Evolutionary conservation across 2,329 filamentous ascomycete species (phyloP).

Genomic region (Davidsoniella australis): DNA sequence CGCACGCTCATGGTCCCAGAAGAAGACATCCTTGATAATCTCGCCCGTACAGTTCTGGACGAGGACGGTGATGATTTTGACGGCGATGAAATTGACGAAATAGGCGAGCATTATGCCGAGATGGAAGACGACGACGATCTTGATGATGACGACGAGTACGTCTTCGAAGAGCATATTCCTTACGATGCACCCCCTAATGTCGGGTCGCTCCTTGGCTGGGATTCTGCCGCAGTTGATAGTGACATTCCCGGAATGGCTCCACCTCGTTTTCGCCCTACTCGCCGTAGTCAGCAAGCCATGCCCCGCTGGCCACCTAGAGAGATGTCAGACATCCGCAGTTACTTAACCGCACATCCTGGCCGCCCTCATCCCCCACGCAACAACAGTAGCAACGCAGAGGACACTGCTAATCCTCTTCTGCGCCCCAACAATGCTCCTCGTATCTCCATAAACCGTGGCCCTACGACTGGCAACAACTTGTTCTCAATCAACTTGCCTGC

Average conservation of each 20-base stretch:
- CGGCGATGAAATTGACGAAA: conserved; percentile 32
- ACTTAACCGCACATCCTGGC: background rate
- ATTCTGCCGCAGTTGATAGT: conserved; percentile 19
- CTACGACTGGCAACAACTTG: conserved; percentile 20
- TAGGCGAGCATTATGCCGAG: conserved; percentile 36
- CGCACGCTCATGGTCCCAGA: conserved; percentile 23
- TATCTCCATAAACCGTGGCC: conserved; percentile 31
- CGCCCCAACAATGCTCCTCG: conserved; percentile 37
- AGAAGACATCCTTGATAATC: conserved; percentile 30
- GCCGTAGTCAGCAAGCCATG: background rate
- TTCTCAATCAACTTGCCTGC: conserved; percentile 35
- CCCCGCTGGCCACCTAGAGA: conserved; percentile 8
- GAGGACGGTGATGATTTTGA: conserved; percentile 32
- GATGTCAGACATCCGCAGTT: conserved; percentile 1
- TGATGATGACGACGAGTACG: conserved; percentile 49
- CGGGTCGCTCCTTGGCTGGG: conserved; percentile 37
- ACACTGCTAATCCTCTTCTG: conserved; percentile 74
- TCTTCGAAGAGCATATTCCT: conserved; percentile 42
- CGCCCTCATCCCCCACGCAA: background rate
- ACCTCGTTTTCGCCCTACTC: conserved; percentile 21
- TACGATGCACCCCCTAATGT: conserved; percentile 27
- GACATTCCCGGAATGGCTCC: conserved; percentile 20
- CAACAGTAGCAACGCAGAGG: conserved; percentile 38
- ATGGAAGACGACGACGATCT: conserved; percentile 1
- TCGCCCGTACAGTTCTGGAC: conserved; percentile 37